A percentile compares a stretch with the other conserved stretches of the same genome.
These are phyloP conservation scores for Penicillium cinerascens DNA, from an alignment of 495 filamentous ascomycete species.

Conservation along the genomic window DNA sequence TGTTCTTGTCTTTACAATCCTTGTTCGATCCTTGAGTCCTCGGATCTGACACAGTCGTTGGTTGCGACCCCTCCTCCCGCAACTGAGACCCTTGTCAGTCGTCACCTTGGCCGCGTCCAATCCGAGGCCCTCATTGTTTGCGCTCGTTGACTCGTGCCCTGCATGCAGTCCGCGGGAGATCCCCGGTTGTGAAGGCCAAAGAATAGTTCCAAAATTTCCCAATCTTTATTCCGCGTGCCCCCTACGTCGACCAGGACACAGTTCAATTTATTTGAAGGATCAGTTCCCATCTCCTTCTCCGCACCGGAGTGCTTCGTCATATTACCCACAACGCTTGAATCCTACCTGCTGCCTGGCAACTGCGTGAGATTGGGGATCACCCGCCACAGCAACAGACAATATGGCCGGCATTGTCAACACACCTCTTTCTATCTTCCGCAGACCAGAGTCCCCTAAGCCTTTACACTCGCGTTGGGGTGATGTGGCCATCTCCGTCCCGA, in stretches of 20 bases:
- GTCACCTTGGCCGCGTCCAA: conserved; percentile 11
- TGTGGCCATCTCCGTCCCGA: conserved; percentile 34
- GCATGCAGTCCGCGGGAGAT: conserved; percentile 7
- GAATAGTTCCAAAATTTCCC: background rate
- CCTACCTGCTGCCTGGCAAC: conserved; percentile 1
- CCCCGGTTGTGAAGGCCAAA: conserved; percentile 4
- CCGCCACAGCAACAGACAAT: background rate
- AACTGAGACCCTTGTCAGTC: conserved; percentile 15
- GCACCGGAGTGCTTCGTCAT: background rate
- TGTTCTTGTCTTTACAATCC: background rate
- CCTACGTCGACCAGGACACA: background rate
- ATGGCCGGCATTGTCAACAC: conserved; percentile 32
- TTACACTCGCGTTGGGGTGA: conserved; percentile 44
- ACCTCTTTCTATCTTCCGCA: conserved; percentile 35
- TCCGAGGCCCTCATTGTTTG: conserved; percentile 8
- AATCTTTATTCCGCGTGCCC: background rate
- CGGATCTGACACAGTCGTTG: conserved; percentile 4
- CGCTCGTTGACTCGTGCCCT: conserved; percentile 8
- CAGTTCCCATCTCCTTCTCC: background rate
- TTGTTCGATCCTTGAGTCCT: background rate
- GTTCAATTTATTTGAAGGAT: background rate
- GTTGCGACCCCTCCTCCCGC: conserved; percentile 8
- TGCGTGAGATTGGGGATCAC: background rate
- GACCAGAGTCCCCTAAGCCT: conserved; percentile 23
- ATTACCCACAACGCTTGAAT: conserved; percentile 10